Conservation (phyloP, 225 moss, liverwort and hornwort genomes). For the Ulota crispa region DNA sequence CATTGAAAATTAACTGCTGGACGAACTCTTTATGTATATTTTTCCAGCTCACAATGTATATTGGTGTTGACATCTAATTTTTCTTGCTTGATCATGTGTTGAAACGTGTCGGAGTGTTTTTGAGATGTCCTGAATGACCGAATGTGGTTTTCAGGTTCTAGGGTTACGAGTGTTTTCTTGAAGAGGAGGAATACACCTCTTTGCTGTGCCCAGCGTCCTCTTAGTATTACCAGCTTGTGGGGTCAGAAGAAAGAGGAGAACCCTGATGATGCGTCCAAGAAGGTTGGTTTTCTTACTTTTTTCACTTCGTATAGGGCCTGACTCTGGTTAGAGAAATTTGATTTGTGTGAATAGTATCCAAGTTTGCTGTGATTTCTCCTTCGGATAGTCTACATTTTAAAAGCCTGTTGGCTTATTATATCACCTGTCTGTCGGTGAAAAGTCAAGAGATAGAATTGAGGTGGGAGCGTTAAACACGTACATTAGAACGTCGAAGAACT, state of each 20-base stretch:
- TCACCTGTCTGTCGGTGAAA: background rate
- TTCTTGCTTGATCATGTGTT: background rate
- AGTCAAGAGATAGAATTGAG: background rate
- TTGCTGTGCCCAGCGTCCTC: slow-evolving; percentile 35
- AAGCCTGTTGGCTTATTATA: background rate
- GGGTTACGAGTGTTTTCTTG: slow-evolving; percentile 37
- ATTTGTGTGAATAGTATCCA: background rate
- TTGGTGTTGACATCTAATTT: background rate
- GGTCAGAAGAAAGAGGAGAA: slow-evolving; percentile 68
- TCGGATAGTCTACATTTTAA: background rate
- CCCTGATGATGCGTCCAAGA: slow-evolving; percentile 49
- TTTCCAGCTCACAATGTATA: background rate
- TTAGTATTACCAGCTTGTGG: slow-evolving; percentile 62
- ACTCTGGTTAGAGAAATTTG: background rate
- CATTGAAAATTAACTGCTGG: background rate
- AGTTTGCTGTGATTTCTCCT: background rate
- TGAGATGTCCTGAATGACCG: slow-evolving; percentile 7
- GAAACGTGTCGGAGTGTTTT: background rate
- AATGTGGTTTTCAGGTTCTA: slow-evolving; percentile 41
- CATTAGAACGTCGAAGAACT: background rate
- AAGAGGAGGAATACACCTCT: slow-evolving; percentile 37
- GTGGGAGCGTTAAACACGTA: background rate
- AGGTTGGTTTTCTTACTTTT: slow-evolving; percentile 27
- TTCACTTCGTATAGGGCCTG: background rate
- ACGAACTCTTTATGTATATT: background rate